Evolutionary conservation across 371 early-diverging fungal genomes (phyloP).

Genomic region (Umbelopsis sp.): DNA sequence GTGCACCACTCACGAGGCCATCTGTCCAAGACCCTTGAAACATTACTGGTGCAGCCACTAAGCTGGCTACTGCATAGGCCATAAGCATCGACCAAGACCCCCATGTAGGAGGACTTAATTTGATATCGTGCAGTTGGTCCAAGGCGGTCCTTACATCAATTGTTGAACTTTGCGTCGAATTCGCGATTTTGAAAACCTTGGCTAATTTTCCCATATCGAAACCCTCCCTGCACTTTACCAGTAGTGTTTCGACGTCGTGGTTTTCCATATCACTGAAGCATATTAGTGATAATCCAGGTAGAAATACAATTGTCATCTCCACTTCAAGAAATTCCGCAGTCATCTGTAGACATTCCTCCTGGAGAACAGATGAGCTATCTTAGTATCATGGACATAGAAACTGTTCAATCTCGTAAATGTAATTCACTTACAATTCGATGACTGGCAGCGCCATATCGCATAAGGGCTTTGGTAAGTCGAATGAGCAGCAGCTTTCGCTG

Average conservation of each 20-base stretch:
- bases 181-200: constrained; percentile 49
- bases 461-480: constrained; percentile 64
- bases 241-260: constrained; percentile 64
- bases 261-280: constrained; percentile 63
- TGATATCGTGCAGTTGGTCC: constrained; percentile 39
- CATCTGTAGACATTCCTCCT: constrained; percentile 59
- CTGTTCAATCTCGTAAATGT: too few relatives aligned
- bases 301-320: constrained; percentile 53
- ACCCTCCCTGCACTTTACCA: constrained; percentile 55
- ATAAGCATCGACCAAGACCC: constrained; percentile 50
- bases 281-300: constrained; percentile 69
- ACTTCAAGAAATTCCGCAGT: constrained; percentile 55
- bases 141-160: constrained; percentile 53
- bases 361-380: background rate
- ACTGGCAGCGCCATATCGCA: constrained; percentile 74
- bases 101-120: constrained; percentile 48
- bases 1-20: constrained; percentile 53
- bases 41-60: constrained; percentile 62
- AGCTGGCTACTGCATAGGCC: constrained; percentile 55
- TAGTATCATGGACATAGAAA: too few relatives aligned
- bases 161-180: constrained; percentile 41
- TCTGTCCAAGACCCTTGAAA: constrained; percentile 59
- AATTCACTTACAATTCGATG: constrained; percentile 62
- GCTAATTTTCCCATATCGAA: constrained; percentile 68
- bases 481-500: constrained; percentile 67